A percentile compares a stretch with the other conserved stretches of the same genome.
Evolutionary conservation across 2,329 filamentous ascomycete genomes (phyloP).

Genomic region (Neofusicoccum sp.): DNA sequence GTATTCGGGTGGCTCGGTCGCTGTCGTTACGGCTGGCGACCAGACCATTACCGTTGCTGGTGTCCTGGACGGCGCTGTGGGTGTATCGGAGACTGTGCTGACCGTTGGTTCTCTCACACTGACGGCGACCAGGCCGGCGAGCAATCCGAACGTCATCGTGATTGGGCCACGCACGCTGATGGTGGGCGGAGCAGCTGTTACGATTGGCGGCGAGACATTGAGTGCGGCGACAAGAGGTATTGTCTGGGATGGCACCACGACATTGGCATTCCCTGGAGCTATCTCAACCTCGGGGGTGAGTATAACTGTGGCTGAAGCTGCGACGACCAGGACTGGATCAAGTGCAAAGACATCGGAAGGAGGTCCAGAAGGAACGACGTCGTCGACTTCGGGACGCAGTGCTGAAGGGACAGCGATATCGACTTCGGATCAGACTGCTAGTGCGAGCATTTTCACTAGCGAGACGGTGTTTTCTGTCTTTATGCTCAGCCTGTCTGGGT

Average conservation of each 20-base stretch:
- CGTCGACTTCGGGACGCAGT: too few relatives aligned
- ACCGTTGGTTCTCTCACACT: not conserved
- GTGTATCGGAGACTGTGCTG: not conserved
- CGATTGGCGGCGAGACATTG: not conserved
- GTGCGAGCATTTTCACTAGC: too few relatives aligned
- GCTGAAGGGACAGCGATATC: too few relatives aligned
- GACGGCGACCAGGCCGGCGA: not conserved
- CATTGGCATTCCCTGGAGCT: not conserved
- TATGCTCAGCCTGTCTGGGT: too few relatives aligned
- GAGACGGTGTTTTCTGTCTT: too few relatives aligned
- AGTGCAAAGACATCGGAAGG: too few relatives aligned
- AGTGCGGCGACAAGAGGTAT: not conserved
- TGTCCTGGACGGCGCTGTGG: not conserved
- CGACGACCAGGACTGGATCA: too few relatives aligned
- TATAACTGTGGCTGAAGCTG: too few relatives aligned
- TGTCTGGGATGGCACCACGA: not conserved
- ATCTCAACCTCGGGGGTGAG: too few relatives aligned
- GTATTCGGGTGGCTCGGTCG: not conserved
- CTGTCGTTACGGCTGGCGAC: not conserved
- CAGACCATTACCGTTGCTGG: not conserved
- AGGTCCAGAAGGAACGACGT: too few relatives aligned
- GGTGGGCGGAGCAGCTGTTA: not conserved
- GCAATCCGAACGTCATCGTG: not conserved
- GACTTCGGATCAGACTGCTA: too few relatives aligned
- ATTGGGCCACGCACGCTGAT: not conserved